Evolutionary conservation across 2,329 filamentous ascomycete genomes (phyloP).

Genomic region (Cordyceps javanica): DNA sequence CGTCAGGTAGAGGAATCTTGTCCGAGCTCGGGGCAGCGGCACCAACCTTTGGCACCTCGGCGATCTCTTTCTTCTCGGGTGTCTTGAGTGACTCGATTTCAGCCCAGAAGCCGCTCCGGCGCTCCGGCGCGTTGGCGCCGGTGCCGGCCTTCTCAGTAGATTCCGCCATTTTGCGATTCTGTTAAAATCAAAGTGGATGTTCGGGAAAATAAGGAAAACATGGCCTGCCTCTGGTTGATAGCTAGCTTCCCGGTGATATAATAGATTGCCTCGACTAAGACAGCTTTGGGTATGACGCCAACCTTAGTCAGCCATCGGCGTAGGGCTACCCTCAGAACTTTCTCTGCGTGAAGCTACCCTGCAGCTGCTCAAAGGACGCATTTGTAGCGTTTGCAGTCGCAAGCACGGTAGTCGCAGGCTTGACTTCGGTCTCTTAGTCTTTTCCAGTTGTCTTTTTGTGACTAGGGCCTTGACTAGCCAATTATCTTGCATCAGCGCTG

Average conservation of each 20-base stretch:
- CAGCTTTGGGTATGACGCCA: not conserved
- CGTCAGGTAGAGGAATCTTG: slow-evolving; percentile 45
- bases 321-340: not conserved
- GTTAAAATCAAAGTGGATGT: not conserved
- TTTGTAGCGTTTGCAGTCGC: too few species aligned
- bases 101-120: slow-evolving; percentile 24
- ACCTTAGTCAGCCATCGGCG: slow-evolving; percentile 2
- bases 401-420: too few species aligned
- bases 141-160: not conserved
- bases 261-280: not conserved
- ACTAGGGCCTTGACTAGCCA: not conserved
- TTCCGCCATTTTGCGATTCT: not conserved
- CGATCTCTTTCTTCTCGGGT: slow-evolving; percentile 35
- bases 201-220: not conserved
- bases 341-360: not conserved
- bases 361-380: not conserved
- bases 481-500: not conserved
- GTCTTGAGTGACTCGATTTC: slow-evolving; percentile 37
- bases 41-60: slow-evolving; percentile 45
- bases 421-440: not conserved
- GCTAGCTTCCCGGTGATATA: not conserved
- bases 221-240: not conserved
- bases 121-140: not conserved
- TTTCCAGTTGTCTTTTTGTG: not conserved
- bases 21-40: slow-evolving; percentile 48